Evolutionary conservation across 345 rosid species (phyloP).

Genomic region (Streptanthus diversifolius): DNA sequence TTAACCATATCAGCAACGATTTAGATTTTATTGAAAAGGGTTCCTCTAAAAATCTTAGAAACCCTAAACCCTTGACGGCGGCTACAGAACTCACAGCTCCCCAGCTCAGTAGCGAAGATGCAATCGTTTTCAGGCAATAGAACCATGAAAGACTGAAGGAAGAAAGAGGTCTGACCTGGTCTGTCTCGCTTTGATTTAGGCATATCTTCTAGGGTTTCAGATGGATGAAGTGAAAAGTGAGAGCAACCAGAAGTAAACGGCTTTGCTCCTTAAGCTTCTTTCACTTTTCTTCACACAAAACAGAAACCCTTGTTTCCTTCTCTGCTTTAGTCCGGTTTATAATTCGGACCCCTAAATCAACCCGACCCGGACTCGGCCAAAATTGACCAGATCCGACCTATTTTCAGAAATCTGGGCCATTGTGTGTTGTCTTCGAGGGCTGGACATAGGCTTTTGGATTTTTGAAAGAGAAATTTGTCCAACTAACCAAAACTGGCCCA

Average conservation of each 20-base stretch:
- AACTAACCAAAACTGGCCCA: too few relatives aligned
- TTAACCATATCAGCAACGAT: background rate
- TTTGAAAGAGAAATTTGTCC: background rate
- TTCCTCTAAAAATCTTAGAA: background rate
- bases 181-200: constrained; percentile 93
- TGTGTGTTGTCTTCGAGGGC: too few relatives aligned
- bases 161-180: constrained; percentile 44
- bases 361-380: background rate
- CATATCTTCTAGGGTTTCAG: constrained; percentile 40
- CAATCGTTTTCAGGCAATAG: background rate
- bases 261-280: constrained; percentile 11
- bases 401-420: background rate
- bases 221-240: background rate
- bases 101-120: background rate
- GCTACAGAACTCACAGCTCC: constrained; percentile 13
- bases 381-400: background rate
- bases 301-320: constrained; percentile 27
- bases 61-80: constrained; percentile 32
- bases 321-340: background rate
- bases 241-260: constrained; percentile 18
- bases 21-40: background rate
- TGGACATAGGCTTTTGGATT: background rate
- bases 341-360: constrained; percentile 10
- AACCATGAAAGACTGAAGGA: background rate
- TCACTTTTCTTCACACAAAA: background rate